Percentiles rank a stretch among this genome's conserved stretches.
Conservation (phyloP, 768 basidiomycete species). For the Filobasidium floriforme region DNA sequence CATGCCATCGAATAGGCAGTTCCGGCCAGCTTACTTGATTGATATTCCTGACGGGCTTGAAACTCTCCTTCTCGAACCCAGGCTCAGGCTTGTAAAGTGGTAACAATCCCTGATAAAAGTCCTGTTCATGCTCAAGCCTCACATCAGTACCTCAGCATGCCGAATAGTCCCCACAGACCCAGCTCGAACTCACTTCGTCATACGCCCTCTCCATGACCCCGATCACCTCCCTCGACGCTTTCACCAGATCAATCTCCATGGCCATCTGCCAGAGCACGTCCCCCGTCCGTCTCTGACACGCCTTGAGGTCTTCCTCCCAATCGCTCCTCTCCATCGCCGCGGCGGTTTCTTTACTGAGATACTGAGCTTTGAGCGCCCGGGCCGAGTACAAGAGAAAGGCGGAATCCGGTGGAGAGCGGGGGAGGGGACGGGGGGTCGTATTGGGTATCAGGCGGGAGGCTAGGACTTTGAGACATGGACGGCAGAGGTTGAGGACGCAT, state of each 20-base stretch:
- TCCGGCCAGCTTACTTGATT: background rate
- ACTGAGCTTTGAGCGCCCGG: conserved; percentile 13
- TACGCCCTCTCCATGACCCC: background rate
- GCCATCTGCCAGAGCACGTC: conserved; percentile 24
- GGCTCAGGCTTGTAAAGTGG: conserved; percentile 2
- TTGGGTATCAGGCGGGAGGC: conserved; percentile 17
- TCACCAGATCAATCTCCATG: conserved; percentile 23
- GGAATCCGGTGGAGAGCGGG: conserved; percentile 17
- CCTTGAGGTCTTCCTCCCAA: conserved; percentile 7
- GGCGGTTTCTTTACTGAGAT: conserved; percentile 6
- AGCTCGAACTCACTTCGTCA: conserved; percentile 14
- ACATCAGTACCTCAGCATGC: background rate
- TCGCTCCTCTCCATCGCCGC: conserved; percentile 1
- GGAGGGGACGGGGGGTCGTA: conserved; percentile 8
- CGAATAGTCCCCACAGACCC: background rate
- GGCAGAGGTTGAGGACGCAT: conserved; percentile 21
- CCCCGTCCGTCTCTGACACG: conserved; percentile 15
- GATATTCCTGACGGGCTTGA: conserved; percentile 11
- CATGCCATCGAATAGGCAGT: too few species aligned
- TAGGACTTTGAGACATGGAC: conserved; percentile 21
- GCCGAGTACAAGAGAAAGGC: conserved; percentile 20
- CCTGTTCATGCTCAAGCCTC: background rate
- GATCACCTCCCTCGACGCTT: conserved; percentile 18
- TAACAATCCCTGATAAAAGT: conserved; percentile 5
- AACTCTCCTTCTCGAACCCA: conserved; percentile 6